Evolutionary conservation across 257 asterid species (phyloP), one percentile per base, ranked within the genome.

Genomic region (Apocynum venetum): DNA sequence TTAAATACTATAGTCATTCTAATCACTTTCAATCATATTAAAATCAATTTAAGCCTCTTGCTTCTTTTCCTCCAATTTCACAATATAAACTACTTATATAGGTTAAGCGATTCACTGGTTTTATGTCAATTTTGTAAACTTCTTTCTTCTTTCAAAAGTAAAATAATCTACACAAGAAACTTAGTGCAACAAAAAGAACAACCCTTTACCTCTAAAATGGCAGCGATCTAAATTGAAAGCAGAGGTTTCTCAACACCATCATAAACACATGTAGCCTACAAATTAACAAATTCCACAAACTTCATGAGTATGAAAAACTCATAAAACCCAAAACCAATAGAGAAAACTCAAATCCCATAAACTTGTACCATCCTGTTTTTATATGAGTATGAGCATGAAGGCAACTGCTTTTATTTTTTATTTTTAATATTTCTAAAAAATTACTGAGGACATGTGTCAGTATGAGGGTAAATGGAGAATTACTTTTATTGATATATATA

Each of bases 201-300:
- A 17, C 56, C 4, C 17, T 51, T 60, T 71, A 84, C 89, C 84
- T 93, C 99, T 81, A 95, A 85, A 19, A 90, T 72, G 35, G 99
- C 97, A 67, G 97, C 96, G 56, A 97, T 83, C 78, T 95, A 97
- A 36, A 97, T 94, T 77, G 86, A 87, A 78, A 90, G 83, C 55
- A 96, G 86, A 75, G 98, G 99, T 79, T 86, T 91, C 71, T 90
- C 91, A 55, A 91, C 88, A 76, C 97, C 91, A 69, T 89, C 86
- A 86, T 91, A 96, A 96, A 80, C 36, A 96, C 99, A 80, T 90
- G 97, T 63, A 87, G 52, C 89, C 89, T 86, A 75, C 63, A 75
- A 46, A 77, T 56, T 41, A 20, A 36, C 77, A 78, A 65, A 65
- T 66, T 14, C 67, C 76, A 59, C 14, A 52, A 1, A 60, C 72